Evolutionary conservation across 2,329 filamentous ascomycete genomes (phyloP).

Genomic region (Mariannaea sp.): DNA sequence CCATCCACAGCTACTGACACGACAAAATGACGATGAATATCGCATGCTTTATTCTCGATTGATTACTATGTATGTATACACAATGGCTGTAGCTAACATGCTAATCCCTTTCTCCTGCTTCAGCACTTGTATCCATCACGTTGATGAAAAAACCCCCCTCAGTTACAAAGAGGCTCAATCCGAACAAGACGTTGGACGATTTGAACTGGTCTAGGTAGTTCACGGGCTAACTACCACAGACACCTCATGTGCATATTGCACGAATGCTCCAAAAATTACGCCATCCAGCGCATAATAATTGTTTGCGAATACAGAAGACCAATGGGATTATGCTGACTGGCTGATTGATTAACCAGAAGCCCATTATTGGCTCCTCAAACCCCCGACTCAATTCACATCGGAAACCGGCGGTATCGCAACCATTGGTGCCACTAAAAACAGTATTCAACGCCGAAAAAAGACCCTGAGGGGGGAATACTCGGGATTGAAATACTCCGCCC

Average conservation of each 20-base stretch:
- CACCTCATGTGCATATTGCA: no score
- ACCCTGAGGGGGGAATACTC: background rate
- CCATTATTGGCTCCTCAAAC: constrained; percentile 25
- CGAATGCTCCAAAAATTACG: background rate
- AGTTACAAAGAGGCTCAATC: no score
- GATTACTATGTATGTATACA: no score
- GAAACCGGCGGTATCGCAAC: background rate
- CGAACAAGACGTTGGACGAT: no score
- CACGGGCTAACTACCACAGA: no score
- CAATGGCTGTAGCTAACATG: background rate
- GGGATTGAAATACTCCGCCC: background rate
- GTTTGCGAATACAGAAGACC: constrained; percentile 1
- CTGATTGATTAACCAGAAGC: constrained; percentile 35
- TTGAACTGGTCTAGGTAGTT: no score
- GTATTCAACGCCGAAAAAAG: constrained; percentile 7
- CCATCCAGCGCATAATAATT: background rate
- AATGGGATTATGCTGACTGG: constrained; percentile 20
- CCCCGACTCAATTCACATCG: background rate
- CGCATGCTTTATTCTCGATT: background rate
- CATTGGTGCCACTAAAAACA: background rate
- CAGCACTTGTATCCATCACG: background rate
- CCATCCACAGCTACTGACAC: constrained; percentile 24
- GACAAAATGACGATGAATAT: constrained; percentile 4
- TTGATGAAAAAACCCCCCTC: no score
- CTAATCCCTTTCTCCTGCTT: background rate